Base-by-base conservation (phyloP, 2,329 filamentous ascomycete species). In the Phaeosphaeria sp. region DNA sequence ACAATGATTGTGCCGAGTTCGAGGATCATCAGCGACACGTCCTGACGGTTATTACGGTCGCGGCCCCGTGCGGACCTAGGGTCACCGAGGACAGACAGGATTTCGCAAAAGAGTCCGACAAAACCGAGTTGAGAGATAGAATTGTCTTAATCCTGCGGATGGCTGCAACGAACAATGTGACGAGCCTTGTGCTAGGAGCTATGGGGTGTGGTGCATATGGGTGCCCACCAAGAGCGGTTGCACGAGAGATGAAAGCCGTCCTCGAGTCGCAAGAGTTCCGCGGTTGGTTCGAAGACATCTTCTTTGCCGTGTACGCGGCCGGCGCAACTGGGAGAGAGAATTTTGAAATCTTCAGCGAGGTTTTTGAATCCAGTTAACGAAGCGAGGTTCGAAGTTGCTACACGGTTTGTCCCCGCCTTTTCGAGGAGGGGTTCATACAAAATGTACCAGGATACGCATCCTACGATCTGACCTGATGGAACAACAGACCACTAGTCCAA, bases 161-260 rank as follows among this genome's bases (percentile, higher is more conserved):
- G 56, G 67, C 66, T 17, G 66, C 65, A 0, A 13, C 1, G 6
- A 56, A 67, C 17, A 50, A 63, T 0, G 56, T 67, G 3, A 68
- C 55, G 11, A 68, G 39, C 25, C 33, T 70, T 30, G 66, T 70
- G 22, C 53, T 70, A 1, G 67, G 67, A 0, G 66, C 66, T 0
- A 70, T 70, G 63, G 66, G 67, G 1, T 70, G 67, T 48, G 67
- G 66, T 1, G 65, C 67, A 17, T 70, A 67, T 51, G 39, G 55
- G 6, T 70, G 65, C 47, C 67, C 65, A n/a, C 62, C 65, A 6
- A 42, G 18, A 18, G 55, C 43, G 10, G 65, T 69, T 11, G 65
- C 67, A 4, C 30, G 46, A 46, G 62, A 67, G 53, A 64, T 70
- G 65, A 70, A 63, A 48, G 44, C 2, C 1, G 58, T 46, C 1